Evolutionary conservation across 2,329 filamentous ascomycete genomes (phyloP), one percentile per base, ranked within the genome.

Genomic region (Ophiocordyceps robertsii): DNA sequence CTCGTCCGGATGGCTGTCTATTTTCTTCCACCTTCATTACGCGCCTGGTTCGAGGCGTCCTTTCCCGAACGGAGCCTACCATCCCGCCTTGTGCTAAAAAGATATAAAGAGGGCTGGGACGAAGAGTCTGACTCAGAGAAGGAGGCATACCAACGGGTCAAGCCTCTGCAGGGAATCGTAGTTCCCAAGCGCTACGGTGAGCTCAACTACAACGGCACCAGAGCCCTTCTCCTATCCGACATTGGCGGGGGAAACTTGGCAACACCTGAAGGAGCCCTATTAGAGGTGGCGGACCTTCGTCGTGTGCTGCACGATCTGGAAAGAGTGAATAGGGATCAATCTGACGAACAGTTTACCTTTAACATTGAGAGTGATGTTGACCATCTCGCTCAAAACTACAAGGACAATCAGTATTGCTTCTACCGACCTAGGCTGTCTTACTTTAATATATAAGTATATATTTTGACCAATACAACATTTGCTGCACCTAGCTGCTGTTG

Each of bases 91-190:
- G 48, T 53, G 31, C 24, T 52, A 11, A 54, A 51, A 42, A 45
- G 40, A 38, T 38, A 50, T 39, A 54, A 52, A 40, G 30, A 43
- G 29, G 47, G 45, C 29, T 56, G 51, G 53, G 53, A 56, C 16
- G 47, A 51, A 16, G 53, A 56, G 33, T 56, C 55, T 33, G 46
- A 51, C 21, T 44, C 44, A 14, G 51, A 56, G 45, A 39, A 46
- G 27, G 44, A 47, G 14, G 43, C 46, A 8, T 56, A 56, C 37
- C 36, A 48, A 8, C 47, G 42, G 24, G 43, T 53, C 8, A 38
- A 46, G n/a, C 43, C 42, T 14, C 29, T 56, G 9, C 53, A 55
- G 33, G 53, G 54, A 30, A 38, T 43, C 36, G 42, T 51, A 6
- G 50, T 56, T 5, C 53, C 53, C 13, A 45, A 21, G 21, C 46